phyloP scores from a whole-genome alignment of 305 asterid species.

The Coffea humblotiana region DNA sequence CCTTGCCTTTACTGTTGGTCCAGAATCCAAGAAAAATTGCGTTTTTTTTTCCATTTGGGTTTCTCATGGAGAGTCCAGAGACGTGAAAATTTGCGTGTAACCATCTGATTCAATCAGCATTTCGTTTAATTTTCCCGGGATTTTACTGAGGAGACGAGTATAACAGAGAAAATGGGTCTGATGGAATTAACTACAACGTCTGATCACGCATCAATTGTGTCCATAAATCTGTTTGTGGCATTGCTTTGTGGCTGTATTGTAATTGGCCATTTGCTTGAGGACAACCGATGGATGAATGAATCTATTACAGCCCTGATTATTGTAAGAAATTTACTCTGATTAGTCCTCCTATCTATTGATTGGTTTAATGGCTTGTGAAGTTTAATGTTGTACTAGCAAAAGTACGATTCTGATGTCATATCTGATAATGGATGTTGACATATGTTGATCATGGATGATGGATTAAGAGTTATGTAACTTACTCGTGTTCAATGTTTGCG shows the following conservation, averaged over 20 bases:
- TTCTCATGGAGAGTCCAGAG: not conserved
- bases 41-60: not conserved
- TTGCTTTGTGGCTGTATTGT: conserved; percentile 74
- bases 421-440: not conserved
- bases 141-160: not conserved
- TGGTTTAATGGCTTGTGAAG: conserved; percentile 22
- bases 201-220: conserved; percentile 67
- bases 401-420: not conserved
- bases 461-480: conserved; percentile 27
- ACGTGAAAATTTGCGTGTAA: not conserved
- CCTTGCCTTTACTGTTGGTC: not conserved
- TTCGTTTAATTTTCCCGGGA: not conserved
- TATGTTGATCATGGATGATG: not conserved
- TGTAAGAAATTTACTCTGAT: conserved; percentile 41
- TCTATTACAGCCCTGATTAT: conserved; percentile 92
- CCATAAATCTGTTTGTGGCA: conserved; percentile 76
- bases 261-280: conserved; percentile 91
- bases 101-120: no score
- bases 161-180: not conserved
- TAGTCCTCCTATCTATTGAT: not conserved
- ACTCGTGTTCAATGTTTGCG: conserved; percentile 58
- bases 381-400: conserved; percentile 26
- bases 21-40: not conserved
- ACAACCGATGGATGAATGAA: conserved; percentile 93
- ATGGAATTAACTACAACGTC: conserved; percentile 35